These are phyloP conservation scores for Boletus putidus DNA, from an alignment of 1,284 basidiomycete genomes.

Conservation along the genomic window DNA sequence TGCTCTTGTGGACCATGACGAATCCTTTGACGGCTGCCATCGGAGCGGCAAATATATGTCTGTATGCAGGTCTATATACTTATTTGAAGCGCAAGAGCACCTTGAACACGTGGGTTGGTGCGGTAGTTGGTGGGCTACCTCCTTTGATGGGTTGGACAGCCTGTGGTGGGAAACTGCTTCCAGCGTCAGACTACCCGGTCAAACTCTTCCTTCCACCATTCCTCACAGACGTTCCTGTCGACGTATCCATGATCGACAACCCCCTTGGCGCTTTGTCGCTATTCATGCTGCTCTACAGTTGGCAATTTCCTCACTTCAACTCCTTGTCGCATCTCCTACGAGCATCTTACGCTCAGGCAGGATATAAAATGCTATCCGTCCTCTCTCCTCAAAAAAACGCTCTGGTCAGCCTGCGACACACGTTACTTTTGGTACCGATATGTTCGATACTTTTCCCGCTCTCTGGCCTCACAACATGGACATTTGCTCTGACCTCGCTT, in stretches of 20 bases:
- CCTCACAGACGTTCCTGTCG: constrained; percentile 42
- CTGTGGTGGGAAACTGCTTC: constrained; percentile 79
- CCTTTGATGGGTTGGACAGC: constrained; percentile 99
- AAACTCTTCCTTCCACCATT: constrained; percentile 58
- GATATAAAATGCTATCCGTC: constrained; percentile 92
- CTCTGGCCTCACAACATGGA: constrained; percentile 85
- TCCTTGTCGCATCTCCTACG: constrained; percentile 87
- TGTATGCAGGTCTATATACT: constrained; percentile 94
- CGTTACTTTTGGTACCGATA: constrained; percentile 76
- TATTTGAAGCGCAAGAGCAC: constrained; percentile 89
- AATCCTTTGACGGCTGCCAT: constrained; percentile 87
- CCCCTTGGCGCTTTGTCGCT: constrained; percentile 76
- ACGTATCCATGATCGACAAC: constrained; percentile 61
- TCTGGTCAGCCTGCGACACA: constrained; percentile 83
- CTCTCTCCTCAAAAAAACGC: constrained; percentile 81
- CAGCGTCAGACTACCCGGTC: constrained; percentile 58
- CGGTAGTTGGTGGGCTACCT: constrained; percentile 89
- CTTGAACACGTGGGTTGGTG: constrained; percentile 95
- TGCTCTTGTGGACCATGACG: constrained; percentile 79
- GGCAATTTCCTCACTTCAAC: constrained; percentile 99
- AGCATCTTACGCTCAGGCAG: constrained; percentile 88
- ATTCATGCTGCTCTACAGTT: constrained; percentile 85
- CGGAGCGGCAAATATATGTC: constrained; percentile 81
- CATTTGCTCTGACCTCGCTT: constrained; percentile 78
- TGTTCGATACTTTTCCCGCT: constrained; percentile 82